These are phyloP conservation scores for Coniferiporia weirii DNA, from an alignment of 1,284 basidiomycete genomes.

Conservation along the genomic window DNA sequence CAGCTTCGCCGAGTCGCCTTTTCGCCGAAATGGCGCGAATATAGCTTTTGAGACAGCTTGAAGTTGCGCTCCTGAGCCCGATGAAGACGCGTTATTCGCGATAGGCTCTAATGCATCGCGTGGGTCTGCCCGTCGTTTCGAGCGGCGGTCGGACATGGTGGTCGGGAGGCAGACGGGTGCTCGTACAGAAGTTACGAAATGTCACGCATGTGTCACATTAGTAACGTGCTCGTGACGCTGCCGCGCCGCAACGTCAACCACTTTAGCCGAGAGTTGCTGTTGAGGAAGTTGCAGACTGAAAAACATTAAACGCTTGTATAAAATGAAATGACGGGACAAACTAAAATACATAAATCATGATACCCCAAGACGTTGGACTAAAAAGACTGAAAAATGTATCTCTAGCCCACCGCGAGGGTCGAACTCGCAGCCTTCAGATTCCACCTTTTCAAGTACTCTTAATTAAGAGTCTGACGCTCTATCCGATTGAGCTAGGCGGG, in stretches of 20 bases:
- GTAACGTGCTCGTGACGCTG: not conserved
- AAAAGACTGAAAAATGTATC: too few relatives aligned
- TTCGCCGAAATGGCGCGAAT: conserved; percentile 64
- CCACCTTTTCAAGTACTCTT: not conserved
- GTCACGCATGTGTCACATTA: not conserved
- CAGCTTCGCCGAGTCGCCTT: conserved; percentile 62
- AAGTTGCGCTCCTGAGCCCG: conserved; percentile 28
- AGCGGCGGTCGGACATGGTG: conserved; percentile 15
- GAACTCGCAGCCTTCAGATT: conserved; percentile 88
- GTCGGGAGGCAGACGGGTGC: not conserved
- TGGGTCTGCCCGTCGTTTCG: conserved; percentile 10
- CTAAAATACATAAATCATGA: too few relatives aligned
- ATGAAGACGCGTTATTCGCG: conserved; percentile 6
- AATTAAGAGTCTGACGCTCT: conserved; percentile 78
- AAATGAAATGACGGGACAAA: too few relatives aligned
- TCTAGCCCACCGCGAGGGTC: conserved; percentile 85
- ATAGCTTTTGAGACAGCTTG: conserved; percentile 62
- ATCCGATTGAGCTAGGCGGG: conserved; percentile 84
- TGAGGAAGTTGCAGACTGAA: too few relatives aligned
- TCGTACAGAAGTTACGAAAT: not conserved
- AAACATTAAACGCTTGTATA: too few relatives aligned
- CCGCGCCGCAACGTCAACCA: too few relatives aligned
- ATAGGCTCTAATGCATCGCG: conserved; percentile 19
- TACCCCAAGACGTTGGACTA: too few relatives aligned
- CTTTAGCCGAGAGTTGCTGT: too few relatives aligned